Evolutionary conservation across 164 flowering plant genomes (phyloP).

Genomic region (Nymphaea colorata): DNA sequence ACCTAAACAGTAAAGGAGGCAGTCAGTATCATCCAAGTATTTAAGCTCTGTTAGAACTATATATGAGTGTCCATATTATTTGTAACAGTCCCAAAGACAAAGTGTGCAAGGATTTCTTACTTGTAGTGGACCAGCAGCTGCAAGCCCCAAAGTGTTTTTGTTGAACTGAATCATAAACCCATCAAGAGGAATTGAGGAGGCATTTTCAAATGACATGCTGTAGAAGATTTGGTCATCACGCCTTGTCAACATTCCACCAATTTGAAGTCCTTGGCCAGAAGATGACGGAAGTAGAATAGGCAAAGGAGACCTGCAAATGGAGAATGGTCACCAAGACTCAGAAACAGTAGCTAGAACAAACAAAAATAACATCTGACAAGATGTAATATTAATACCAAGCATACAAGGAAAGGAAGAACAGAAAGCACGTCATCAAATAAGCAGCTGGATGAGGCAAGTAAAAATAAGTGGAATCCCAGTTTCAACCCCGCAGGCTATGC

Average conservation of each 20-base stretch:
- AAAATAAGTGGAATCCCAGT: no score
- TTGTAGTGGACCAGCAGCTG: constrained; percentile 82
- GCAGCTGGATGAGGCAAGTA: no score
- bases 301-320: constrained; percentile 62
- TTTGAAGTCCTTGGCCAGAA: constrained; percentile 86
- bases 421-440: no score
- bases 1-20: constrained; percentile 29
- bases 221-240: constrained; percentile 88
- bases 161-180: constrained; percentile 99
- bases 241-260: constrained; percentile 68
- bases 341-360: no score
- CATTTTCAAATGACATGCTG: constrained; percentile 81
- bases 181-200: constrained; percentile 60
- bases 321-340: background rate
- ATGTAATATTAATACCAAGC: no score
- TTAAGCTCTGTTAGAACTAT: no score
- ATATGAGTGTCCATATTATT: background rate
- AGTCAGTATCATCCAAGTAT: no score
- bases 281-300: constrained; percentile 75
- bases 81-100: background rate
- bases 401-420: no score
- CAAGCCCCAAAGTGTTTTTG: constrained; percentile 93
- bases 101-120: constrained; percentile 16
- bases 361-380: no score
- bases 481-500: no score